Conservation (phyloP, 139 green algal genomes). For the Chlorella sp. region DNA sequence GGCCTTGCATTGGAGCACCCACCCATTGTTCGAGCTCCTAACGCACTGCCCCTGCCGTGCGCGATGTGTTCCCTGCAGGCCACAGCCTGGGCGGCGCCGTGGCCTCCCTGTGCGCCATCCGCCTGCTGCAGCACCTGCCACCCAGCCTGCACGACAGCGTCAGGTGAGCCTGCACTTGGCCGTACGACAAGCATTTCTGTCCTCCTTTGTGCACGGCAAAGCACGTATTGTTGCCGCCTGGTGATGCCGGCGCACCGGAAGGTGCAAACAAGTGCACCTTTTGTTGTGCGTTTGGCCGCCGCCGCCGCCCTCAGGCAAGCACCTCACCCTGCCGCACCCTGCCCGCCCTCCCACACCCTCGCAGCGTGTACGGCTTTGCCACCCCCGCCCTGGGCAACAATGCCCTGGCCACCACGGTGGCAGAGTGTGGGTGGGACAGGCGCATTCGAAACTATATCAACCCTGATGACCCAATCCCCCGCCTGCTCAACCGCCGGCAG, state of each 20-base stretch:
- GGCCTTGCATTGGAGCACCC: not conserved
- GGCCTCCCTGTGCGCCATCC: conserved; percentile 73
- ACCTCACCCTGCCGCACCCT: no score
- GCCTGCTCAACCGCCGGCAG: conserved; percentile 24
- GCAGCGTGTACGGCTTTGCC: conserved; percentile 61
- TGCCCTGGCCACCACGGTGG: conserved; percentile 66
- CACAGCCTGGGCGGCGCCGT: conserved; percentile 80
- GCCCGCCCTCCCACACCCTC: not conserved
- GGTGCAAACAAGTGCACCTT: no score
- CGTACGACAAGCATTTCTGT: not conserved
- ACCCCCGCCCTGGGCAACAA: conserved; percentile 78
- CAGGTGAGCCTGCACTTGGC: conserved; percentile 42
- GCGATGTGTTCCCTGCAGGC: not conserved
- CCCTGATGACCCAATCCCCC: conserved; percentile 48
- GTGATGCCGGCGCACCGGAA: no score
- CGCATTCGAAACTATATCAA: conserved; percentile 71
- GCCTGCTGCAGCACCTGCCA: conserved; percentile 64
- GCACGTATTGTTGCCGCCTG: no score
- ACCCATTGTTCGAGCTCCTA: not conserved
- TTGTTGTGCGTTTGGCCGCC: no score
- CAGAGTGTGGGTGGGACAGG: conserved; percentile 52
- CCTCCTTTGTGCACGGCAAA: no score
- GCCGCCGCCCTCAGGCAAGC: no score
- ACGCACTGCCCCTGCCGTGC: no score
- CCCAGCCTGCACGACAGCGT: conserved; percentile 41